These are phyloP conservation scores for Eimeria tenella DNA, from an alignment of 169 alveolate species.

Conservation along the genomic window DNA sequence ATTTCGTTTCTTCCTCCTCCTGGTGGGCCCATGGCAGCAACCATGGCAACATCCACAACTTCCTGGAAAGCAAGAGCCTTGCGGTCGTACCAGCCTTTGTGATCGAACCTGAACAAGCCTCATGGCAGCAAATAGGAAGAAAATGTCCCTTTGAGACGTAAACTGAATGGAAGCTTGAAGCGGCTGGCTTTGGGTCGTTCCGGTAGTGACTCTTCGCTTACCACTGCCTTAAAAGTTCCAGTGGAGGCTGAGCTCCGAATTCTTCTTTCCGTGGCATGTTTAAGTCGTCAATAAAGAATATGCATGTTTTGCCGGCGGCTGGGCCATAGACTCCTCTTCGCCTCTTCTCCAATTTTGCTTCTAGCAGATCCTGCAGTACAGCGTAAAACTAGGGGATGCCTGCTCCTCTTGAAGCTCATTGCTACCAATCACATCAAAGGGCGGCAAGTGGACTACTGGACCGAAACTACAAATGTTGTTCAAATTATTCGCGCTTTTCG, in stretches of 20 bases:
- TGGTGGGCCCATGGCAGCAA: constrained; percentile 95
- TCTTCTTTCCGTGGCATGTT: constrained; percentile 96
- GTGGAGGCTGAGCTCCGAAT: constrained; percentile 96
- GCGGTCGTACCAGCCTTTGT: constrained; percentile 95
- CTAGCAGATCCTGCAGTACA: constrained; percentile 93
- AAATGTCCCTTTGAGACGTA: no score
- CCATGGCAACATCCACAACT: constrained; percentile 89
- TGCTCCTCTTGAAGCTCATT: constrained; percentile 28
- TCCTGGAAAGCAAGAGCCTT: constrained; percentile 91
- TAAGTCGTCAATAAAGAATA: constrained; percentile 95
- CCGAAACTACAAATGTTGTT: no score
- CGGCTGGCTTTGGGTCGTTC: no score
- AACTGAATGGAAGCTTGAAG: no score
- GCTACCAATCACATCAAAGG: no score
- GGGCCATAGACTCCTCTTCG: constrained; percentile 94
- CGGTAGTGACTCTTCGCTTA: constrained; percentile 75
- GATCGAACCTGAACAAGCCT: constrained; percentile 58
- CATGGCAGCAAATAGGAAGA: not conserved
- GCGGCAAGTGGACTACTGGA: no score
- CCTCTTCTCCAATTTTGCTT: constrained; percentile 92
- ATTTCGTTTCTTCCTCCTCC: constrained; percentile 95
- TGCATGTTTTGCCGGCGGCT: constrained; percentile 92
- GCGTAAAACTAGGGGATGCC: constrained; percentile 93
- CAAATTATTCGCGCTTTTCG: not conserved
- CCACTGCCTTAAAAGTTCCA: constrained; percentile 95